These are phyloP conservation scores for Phytophthora aleatoria DNA, from an alignment of 352 stramenopile species.

Conservation along the genomic window DNA sequence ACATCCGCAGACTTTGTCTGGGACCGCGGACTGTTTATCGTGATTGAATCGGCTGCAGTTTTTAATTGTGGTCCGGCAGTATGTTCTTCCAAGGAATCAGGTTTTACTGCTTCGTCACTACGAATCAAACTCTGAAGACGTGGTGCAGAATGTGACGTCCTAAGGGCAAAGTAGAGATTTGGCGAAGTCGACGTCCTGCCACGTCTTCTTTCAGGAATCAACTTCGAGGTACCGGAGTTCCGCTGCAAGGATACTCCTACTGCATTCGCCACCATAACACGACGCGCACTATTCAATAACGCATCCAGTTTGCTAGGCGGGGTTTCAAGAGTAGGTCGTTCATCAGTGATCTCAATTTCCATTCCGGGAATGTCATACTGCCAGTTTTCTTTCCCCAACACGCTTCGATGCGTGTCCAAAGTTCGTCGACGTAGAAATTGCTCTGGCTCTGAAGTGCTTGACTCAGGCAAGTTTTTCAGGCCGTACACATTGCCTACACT, in stretches of 20 bases:
- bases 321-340: slow-evolving; percentile 37
- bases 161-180: slow-evolving; percentile 9
- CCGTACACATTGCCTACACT: slow-evolving; percentile 36
- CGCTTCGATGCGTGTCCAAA: slow-evolving; percentile 33
- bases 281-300: slow-evolving; percentile 20
- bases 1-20: slow-evolving; percentile 2
- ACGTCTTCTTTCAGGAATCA: slow-evolving; percentile 7
- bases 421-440: slow-evolving; percentile 60
- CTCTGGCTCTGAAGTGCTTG: slow-evolving; percentile 39
- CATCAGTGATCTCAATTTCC: slow-evolving; percentile 58
- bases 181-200: slow-evolving; percentile 6
- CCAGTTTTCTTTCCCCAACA: slow-evolving; percentile 45
- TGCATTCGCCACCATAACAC: slow-evolving; percentile 20
- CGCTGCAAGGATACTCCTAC: slow-evolving; percentile 16
- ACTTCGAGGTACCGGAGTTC: background rate
- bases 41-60: background rate
- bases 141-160: slow-evolving; percentile 22
- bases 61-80: slow-evolving; percentile 3
- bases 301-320: slow-evolving; percentile 18
- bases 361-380: slow-evolving; percentile 55
- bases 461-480: slow-evolving; percentile 20
- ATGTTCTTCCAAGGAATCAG: background rate
- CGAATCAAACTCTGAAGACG: slow-evolving; percentile 11
- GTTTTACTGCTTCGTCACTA: background rate
- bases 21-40: background rate